Evolutionary conservation across 83 land plant genomes (phyloP).

Genomic region (Picea engelmannii): DNA sequence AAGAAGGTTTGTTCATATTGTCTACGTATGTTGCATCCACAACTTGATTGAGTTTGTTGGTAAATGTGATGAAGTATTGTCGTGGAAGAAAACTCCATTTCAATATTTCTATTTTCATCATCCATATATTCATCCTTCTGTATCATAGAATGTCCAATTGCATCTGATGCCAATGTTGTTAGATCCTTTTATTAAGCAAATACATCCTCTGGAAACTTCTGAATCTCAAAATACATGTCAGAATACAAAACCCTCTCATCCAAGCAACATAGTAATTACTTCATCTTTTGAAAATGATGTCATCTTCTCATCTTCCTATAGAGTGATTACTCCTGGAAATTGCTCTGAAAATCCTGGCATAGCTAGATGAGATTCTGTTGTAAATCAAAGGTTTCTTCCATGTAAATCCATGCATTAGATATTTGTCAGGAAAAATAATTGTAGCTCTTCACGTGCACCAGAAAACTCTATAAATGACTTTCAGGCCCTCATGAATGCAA

Average conservation of each 20-base stretch:
- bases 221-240: background rate
- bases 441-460: no score
- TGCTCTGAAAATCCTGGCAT: background rate
- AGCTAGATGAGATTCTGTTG: constrained; percentile 9
- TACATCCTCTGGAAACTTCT: constrained; percentile 3
- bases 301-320: background rate
- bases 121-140: constrained; percentile 62
- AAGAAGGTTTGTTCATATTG: no score
- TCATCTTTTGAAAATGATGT: background rate
- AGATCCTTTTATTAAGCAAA: background rate
- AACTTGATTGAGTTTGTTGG: constrained; percentile 61
- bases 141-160: constrained; percentile 14
- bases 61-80: constrained; percentile 53
- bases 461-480: no score
- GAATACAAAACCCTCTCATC: background rate
- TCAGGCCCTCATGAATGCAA: no score
- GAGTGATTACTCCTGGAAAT: background rate
- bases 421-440: no score
- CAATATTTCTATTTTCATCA: constrained; percentile 66
- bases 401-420: no score
- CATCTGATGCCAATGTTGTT: constrained; percentile 10
- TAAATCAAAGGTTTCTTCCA: background rate
- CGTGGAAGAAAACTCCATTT: constrained; percentile 58
- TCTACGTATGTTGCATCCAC: no score
- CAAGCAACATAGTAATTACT: background rate